A percentile compares a stretch with the other conserved stretches of the same genome.
phyloP scores from a whole-genome alignment of 306 rosid genomes.

The Lagenaria siceraria region DNA sequence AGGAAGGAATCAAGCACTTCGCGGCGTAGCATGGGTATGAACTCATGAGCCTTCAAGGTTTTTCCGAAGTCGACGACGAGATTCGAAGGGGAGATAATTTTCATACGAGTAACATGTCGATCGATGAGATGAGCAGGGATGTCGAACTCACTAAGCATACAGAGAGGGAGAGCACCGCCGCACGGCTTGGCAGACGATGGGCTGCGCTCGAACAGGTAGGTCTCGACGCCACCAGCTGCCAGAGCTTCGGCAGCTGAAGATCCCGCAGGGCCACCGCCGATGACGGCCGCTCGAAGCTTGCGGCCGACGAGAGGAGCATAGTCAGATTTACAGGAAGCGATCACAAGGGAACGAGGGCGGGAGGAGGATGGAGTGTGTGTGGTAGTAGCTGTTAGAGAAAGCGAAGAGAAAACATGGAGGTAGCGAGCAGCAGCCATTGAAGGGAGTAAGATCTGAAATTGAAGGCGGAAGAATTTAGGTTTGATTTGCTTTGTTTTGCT shows the following conservation, averaged over 20 bases:
- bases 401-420: conserved; percentile 6
- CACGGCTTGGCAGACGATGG: conserved; percentile 72
- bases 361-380: conserved; percentile 1
- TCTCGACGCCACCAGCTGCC: conserved; percentile 67
- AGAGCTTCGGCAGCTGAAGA: conserved; percentile 85
- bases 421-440: conserved; percentile 9
- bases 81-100: conserved; percentile 81
- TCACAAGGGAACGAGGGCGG: not conserved
- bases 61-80: conserved; percentile 77
- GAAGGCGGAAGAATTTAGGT: not conserved
- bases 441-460: not conserved
- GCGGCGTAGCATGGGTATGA: conserved; percentile 90
- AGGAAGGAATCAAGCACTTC: conserved; percentile 82
- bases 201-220: conserved; percentile 62
- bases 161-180: conserved; percentile 95
- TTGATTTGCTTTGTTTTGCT: no score
- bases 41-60: conserved; percentile 57
- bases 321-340: conserved; percentile 27
- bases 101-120: conserved; percentile 64
- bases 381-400: not conserved
- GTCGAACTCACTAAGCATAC: conserved; percentile 80
- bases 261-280: conserved; percentile 89
- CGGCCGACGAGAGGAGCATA: conserved; percentile 42
- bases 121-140: conserved; percentile 69
- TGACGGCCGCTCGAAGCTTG: conserved; percentile 77